phyloP scores from a whole-genome alignment of 805 yeast genomes.

The Metschnikowia peoriensis region DNA sequence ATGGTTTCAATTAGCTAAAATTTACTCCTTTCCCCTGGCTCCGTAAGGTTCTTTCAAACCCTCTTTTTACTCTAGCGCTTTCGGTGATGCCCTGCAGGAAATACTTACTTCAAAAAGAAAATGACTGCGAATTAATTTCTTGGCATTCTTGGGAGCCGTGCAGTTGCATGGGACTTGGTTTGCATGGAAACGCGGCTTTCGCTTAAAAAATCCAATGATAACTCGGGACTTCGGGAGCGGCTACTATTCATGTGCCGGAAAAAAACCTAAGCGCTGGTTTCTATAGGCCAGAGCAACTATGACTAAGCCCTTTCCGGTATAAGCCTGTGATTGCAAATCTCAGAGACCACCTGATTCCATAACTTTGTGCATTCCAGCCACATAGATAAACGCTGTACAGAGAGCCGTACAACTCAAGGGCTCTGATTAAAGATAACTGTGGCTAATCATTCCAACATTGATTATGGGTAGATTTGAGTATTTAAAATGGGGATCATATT shows the following conservation, averaged over 20 bases:
- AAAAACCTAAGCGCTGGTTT: neutral
- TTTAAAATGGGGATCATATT: neutral
- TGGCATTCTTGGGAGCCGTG: neutral
- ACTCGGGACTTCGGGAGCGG: neutral
- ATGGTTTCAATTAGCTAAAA: too few species aligned
- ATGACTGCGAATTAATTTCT: neutral
- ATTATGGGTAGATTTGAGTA: neutral
- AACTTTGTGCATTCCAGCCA: neutral
- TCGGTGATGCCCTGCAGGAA: too few species aligned
- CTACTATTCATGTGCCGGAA: neutral
- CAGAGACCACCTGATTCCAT: neutral
- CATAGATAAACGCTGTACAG: neutral
- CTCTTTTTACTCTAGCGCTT: too few species aligned
- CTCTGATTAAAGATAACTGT: neutral
- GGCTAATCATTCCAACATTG: neutral
- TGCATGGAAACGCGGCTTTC: neutral
- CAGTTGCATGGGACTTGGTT: neutral
- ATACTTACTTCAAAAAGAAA: too few species aligned
- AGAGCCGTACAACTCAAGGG: slow-evolving; percentile 6
- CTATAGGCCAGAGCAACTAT: neutral
- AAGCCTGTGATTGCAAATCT: neutral
- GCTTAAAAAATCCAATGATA: neutral
- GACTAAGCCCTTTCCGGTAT: neutral
- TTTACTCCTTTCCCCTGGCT: too few species aligned
- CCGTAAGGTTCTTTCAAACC: too few species aligned